phyloP scores from a whole-genome alignment of 2,329 filamentous ascomycete genomes.

The Cladosporium velox region DNA sequence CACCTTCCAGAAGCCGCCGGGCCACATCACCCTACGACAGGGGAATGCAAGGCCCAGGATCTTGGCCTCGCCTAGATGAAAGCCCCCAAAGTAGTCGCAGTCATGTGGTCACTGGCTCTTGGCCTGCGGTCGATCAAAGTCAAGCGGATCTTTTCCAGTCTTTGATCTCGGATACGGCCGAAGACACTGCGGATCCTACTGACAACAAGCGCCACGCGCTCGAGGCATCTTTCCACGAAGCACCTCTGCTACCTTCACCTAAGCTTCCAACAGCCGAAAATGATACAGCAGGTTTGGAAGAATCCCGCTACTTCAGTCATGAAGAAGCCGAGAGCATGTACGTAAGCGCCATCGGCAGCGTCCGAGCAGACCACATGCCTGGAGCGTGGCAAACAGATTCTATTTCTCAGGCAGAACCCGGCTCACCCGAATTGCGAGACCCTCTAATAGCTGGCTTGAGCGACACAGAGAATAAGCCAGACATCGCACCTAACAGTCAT shows the following conservation, averaged over 20 bases:
- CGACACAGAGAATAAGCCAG: no score
- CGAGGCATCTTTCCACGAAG: conserved; percentile 7
- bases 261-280: not conserved
- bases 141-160: conserved; percentile 27
- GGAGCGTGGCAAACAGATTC: conserved; percentile 46
- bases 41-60: conserved; percentile 30
- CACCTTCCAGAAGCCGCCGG: conserved; percentile 21
- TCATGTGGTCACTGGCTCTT: conserved; percentile 30
- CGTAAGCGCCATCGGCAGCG: conserved; percentile 63
- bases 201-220: conserved; percentile 32
- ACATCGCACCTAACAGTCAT: not conserved
- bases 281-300: conserved; percentile 31
- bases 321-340: conserved; percentile 87
- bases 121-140: conserved; percentile 30
- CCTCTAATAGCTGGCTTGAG: not conserved
- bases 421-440: not conserved
- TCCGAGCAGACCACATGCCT: conserved; percentile 40
- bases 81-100: conserved; percentile 25
- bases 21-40: conserved; percentile 32
- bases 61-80: conserved; percentile 33
- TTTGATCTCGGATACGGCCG: conserved; percentile 18
- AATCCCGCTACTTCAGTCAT: conserved; percentile 72
- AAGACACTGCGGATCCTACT: conserved; percentile 17
- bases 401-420: not conserved
- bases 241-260: not conserved